Evolutionary conservation across 345 rosid species (phyloP).

Genomic region (Eucalyptus urophylla): DNA sequence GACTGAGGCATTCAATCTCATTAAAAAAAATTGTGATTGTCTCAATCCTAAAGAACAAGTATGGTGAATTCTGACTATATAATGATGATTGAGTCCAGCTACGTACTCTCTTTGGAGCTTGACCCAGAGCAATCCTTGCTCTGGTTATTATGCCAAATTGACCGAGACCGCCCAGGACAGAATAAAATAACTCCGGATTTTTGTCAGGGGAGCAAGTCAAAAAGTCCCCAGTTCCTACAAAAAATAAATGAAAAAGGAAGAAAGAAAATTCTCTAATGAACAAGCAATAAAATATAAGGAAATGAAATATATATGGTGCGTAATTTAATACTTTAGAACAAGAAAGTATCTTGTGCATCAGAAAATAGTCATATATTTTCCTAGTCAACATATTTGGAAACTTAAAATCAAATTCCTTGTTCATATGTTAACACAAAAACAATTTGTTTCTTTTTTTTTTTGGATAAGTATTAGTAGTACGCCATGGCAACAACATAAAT

Average conservation of each 20-base stretch:
- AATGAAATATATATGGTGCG: neutral
- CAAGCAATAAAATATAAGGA: neutral
- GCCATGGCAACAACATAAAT: neutral
- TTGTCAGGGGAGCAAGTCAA: neutral
- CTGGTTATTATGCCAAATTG: constrained; percentile 1
- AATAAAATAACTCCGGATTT: neutral
- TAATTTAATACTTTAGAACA: neutral
- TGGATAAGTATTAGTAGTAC: neutral
- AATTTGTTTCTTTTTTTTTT: too few species aligned
- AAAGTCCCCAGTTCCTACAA: neutral
- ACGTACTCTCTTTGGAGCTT: neutral
- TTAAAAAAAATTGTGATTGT: neutral
- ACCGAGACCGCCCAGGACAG: neutral
- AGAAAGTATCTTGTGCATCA: neutral
- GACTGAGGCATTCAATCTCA: neutral
- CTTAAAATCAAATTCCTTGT: neutral
- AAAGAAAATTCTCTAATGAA: neutral
- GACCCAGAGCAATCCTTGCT: neutral
- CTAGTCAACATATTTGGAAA: neutral
- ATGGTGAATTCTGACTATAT: neutral
- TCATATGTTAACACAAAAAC: neutral
- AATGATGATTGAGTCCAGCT: neutral
- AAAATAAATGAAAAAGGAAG: neutral
- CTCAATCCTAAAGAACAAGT: neutral
- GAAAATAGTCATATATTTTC: neutral